phyloP scores from a whole-genome alignment of 2,329 filamentous ascomycete genomes.

The Thelonectria discophora region DNA sequence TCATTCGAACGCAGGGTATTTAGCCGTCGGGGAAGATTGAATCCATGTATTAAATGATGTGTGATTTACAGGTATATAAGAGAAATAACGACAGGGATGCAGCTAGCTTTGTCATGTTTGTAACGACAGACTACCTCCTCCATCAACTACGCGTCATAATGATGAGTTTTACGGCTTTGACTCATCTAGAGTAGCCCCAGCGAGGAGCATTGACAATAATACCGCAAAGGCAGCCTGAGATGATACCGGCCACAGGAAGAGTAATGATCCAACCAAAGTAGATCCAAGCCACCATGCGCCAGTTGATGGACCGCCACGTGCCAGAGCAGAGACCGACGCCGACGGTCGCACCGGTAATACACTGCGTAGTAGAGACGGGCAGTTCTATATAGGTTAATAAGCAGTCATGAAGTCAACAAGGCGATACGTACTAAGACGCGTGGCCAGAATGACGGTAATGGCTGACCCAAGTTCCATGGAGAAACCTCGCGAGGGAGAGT shows the following conservation, averaged over 20 bases:
- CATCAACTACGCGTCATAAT: background rate
- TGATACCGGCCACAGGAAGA: slow-evolving; percentile 63
- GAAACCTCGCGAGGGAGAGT: slow-evolving; percentile 68
- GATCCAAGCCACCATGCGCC: slow-evolving; percentile 69
- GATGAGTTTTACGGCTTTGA: background rate
- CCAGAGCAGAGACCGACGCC: slow-evolving; percentile 71
- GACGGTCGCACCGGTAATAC: slow-evolving; percentile 70
- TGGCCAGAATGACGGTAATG: slow-evolving; percentile 70
- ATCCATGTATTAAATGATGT: background rate
- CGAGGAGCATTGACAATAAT: slow-evolving; percentile 70
- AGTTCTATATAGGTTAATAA: slow-evolving; percentile 51
- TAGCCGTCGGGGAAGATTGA: no score
- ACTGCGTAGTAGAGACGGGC: slow-evolving; percentile 72
- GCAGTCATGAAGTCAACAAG: fast-evolving
- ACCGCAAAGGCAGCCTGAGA: slow-evolving; percentile 69
- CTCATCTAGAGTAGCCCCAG: slow-evolving; percentile 46
- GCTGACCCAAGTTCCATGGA: slow-evolving; percentile 69
- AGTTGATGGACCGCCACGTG: slow-evolving; percentile 67
- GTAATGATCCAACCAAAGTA: slow-evolving; percentile 70
- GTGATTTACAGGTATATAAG: background rate
- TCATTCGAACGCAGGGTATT: no score
- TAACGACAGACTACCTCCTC: background rate
- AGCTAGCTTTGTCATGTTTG: background rate
- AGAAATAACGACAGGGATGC: background rate
- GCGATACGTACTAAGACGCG: slow-evolving; percentile 58